phyloP scores from a whole-genome alignment of 441 rosid species.

The Adansonia grandidieri region DNA sequence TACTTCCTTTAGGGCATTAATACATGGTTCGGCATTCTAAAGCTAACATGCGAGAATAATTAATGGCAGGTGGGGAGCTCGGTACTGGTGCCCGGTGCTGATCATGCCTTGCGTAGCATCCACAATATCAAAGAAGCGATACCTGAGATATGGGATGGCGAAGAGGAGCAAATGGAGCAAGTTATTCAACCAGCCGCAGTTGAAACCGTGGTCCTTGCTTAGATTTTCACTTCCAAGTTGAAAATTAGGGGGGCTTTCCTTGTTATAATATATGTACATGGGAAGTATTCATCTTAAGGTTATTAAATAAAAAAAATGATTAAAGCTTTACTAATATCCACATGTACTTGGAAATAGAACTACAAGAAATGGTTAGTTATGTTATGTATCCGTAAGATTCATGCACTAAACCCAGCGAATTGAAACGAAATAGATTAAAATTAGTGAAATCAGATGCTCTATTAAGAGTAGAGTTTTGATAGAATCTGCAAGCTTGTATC shows the following conservation, averaged over 20 bases:
- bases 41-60: not conserved
- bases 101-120: slow-evolving; percentile 69
- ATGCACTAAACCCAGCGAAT: not conserved
- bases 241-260: not conserved
- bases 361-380: not conserved
- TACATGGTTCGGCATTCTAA: not conserved
- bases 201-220: slow-evolving; percentile 67
- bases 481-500: not conserved
- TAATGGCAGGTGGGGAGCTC: slow-evolving; percentile 70
- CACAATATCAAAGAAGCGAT: slow-evolving; percentile 83
- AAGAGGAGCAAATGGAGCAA: slow-evolving; percentile 55
- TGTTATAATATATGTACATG: not conserved
- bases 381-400: not conserved
- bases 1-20: not conserved
- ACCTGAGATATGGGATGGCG: slow-evolving; percentile 76
- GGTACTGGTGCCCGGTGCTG: slow-evolving; percentile 66
- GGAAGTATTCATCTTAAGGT: slow-evolving; percentile 9
- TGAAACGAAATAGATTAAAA: slow-evolving; percentile 16
- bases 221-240: slow-evolving; percentile 22
- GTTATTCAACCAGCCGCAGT: slow-evolving; percentile 59
- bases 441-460: not conserved
- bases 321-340: slow-evolving; percentile 4
- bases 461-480: not conserved
- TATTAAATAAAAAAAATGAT: not conserved
- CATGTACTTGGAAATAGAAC: not conserved